Evolutionary conservation across 2,329 filamentous ascomycete genomes (phyloP).

Genomic region (Fusarium liriodendri): DNA sequence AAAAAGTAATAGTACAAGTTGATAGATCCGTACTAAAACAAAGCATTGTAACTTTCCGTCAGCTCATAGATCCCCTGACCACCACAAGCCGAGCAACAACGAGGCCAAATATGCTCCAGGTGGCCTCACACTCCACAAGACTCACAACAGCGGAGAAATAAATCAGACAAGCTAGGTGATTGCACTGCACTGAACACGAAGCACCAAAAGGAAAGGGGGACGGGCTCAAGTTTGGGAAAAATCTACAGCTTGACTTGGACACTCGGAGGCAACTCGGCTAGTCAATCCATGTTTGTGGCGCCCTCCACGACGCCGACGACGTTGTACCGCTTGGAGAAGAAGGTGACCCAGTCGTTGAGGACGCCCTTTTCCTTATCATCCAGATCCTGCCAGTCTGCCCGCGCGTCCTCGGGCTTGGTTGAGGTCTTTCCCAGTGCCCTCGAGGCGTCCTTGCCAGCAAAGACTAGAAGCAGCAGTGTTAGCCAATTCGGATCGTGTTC

Average conservation of each 20-base stretch:
- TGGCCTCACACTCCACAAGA: neutral
- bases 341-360: slow-evolving; percentile 92
- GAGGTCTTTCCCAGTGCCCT: slow-evolving; percentile 88
- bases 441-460: slow-evolving; percentile 96
- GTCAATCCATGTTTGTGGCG: slow-evolving; percentile 65
- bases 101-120: neutral
- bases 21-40: neutral
- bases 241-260: slow-evolving; percentile 37
- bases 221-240: neutral
- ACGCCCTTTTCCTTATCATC: slow-evolving; percentile 86
- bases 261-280: slow-evolving; percentile 36
- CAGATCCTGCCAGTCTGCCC: slow-evolving; percentile 84
- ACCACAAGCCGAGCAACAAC: neutral
- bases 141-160: slow-evolving; percentile 39
- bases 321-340: slow-evolving; percentile 97
- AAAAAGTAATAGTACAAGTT: neutral
- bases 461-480: slow-evolving; percentile 69
- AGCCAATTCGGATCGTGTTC: slow-evolving; percentile 1
- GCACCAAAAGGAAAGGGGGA: neutral
- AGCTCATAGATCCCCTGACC: neutral
- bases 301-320: slow-evolving; percentile 77
- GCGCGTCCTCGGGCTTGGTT: slow-evolving; percentile 85
- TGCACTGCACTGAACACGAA: neutral
- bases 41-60: neutral
- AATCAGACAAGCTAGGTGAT: neutral